These are phyloP conservation scores for Lodderomyces elongisporus DNA, from an alignment of 1,139 yeast species.

Conservation along the genomic window DNA sequence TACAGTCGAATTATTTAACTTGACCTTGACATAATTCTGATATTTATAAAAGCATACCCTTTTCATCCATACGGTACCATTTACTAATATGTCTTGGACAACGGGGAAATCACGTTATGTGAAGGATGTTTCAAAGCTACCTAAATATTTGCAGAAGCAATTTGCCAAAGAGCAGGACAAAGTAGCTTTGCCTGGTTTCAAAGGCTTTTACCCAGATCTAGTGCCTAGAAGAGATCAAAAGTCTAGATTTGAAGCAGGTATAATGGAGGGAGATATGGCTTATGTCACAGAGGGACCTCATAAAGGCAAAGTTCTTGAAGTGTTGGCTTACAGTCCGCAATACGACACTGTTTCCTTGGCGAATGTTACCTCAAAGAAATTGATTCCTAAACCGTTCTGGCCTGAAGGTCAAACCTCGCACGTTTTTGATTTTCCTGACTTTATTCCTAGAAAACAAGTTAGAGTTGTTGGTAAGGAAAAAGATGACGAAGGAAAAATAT, in stretches of 20 bases:
- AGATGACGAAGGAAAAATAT: constrained; percentile 49
- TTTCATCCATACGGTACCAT: no score
- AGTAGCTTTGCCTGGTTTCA: constrained; percentile 35
- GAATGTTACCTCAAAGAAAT: constrained; percentile 31
- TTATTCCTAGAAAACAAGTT: constrained; percentile 39
- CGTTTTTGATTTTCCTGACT: constrained; percentile 60
- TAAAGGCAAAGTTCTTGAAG: constrained; percentile 66
- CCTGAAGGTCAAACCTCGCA: constrained; percentile 68
- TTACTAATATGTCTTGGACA: constrained; percentile 35
- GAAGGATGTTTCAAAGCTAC: constrained; percentile 31
- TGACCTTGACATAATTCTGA: no score
- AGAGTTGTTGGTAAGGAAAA: constrained; percentile 75
- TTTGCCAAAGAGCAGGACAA: constrained; percentile 22
- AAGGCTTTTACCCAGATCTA: constrained; percentile 17
- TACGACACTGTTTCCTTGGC: constrained; percentile 32
- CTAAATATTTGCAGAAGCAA: constrained; percentile 27
- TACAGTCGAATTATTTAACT: no score
- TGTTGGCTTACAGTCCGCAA: constrained; percentile 27
- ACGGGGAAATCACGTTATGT: constrained; percentile 34
- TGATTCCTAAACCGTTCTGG: constrained; percentile 67
- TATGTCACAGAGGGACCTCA: constrained; percentile 61
- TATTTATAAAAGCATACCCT: no score
- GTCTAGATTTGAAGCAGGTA: constrained; percentile 28
- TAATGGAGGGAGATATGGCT: constrained; percentile 39
- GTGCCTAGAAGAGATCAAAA: constrained; percentile 26